Evolutionary conservation across 2,329 filamentous ascomycete genomes (phyloP).

Genomic region (Sphaerulina vaccinii): DNA sequence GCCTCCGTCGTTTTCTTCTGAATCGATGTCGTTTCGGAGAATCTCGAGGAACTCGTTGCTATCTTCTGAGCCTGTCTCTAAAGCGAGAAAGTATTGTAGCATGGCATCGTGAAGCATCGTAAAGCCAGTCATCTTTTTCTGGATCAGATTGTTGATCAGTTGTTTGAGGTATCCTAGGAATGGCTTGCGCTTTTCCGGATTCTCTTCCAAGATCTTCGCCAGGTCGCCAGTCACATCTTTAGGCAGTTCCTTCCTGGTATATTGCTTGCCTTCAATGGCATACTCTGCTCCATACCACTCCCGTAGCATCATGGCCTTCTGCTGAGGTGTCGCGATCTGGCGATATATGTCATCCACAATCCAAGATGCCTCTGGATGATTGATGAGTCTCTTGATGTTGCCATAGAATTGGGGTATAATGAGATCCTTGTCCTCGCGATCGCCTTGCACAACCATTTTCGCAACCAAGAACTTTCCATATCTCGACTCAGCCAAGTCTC

Average conservation of each 20-base stretch:
- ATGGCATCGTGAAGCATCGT: constrained; percentile 98
- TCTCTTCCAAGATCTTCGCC: constrained; percentile 67
- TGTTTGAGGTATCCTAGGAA: constrained; percentile 84
- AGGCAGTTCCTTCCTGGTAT: constrained; percentile 39
- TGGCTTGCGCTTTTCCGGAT: constrained; percentile 80
- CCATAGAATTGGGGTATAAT: constrained; percentile 96
- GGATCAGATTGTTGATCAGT: constrained; percentile 86
- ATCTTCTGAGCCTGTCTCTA: constrained; percentile 74
- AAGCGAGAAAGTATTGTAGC: constrained; percentile 90
- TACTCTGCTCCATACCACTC: constrained; percentile 98
- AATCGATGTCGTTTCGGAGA: constrained; percentile 82
- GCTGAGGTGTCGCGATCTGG: constrained; percentile 77
- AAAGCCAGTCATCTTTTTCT: constrained; percentile 96
- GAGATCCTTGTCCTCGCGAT: constrained; percentile 79
- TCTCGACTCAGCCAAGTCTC: constrained; percentile 83
- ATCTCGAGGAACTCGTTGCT: constrained; percentile 84
- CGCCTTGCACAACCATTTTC: constrained; percentile 90
- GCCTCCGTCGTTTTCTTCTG: constrained; percentile 51
- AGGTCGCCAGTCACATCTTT: constrained; percentile 60
- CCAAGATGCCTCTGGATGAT: constrained; percentile 95
- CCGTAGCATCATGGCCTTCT: constrained; percentile 79
- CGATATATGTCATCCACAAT: constrained; percentile 97
- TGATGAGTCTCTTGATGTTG: constrained; percentile 86
- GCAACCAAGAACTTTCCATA: constrained; percentile 98
- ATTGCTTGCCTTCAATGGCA: constrained; percentile 70